Evolutionary conservation across 2,329 filamentous ascomycete species (phyloP).

Genomic region (Pezicula rhizophila): DNA sequence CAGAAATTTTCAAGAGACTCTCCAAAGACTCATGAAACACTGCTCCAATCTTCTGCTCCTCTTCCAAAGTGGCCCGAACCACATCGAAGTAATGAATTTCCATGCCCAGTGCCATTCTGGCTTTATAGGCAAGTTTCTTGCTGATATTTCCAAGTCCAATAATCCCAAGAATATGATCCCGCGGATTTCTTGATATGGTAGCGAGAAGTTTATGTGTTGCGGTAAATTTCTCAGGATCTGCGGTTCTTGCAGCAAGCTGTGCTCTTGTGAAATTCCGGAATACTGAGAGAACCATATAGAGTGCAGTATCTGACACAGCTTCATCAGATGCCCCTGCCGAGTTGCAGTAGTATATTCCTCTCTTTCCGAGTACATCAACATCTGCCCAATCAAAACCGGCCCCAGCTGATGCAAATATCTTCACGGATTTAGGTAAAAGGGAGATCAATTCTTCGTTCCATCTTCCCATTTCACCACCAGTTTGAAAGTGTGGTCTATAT

Average conservation of each 20-base stretch:
- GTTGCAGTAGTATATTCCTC: constrained; percentile 62
- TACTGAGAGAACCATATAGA: constrained; percentile 59
- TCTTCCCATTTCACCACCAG: constrained; percentile 54
- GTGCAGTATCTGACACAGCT: constrained; percentile 62
- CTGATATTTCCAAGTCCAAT: constrained; percentile 63
- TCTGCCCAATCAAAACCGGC: constrained; percentile 57
- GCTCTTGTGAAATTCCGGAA: constrained; percentile 43
- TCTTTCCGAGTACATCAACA: constrained; percentile 48
- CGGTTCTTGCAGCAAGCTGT: constrained; percentile 37
- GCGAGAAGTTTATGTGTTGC: constrained; percentile 53
- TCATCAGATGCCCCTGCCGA: constrained; percentile 60
- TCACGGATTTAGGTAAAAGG: constrained; percentile 42
- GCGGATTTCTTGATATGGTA: constrained; percentile 54
- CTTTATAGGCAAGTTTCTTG: constrained; percentile 51
- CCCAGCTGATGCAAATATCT: constrained; percentile 51
- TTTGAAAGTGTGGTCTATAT: constrained; percentile 53
- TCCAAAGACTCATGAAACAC: constrained; percentile 43
- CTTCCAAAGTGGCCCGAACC: constrained; percentile 29
- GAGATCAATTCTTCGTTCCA: constrained; percentile 51
- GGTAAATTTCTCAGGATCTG: constrained; percentile 34
- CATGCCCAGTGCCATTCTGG: constrained; percentile 55
- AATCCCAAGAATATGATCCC: constrained; percentile 52
- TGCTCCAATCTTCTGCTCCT: constrained; percentile 36
- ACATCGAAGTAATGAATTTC: constrained; percentile 55
- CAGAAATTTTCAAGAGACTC: constrained; percentile 40